Base-by-base conservation (phyloP, 1,139 yeast genomes). In the Meyerozyma elateridarum region DNA sequence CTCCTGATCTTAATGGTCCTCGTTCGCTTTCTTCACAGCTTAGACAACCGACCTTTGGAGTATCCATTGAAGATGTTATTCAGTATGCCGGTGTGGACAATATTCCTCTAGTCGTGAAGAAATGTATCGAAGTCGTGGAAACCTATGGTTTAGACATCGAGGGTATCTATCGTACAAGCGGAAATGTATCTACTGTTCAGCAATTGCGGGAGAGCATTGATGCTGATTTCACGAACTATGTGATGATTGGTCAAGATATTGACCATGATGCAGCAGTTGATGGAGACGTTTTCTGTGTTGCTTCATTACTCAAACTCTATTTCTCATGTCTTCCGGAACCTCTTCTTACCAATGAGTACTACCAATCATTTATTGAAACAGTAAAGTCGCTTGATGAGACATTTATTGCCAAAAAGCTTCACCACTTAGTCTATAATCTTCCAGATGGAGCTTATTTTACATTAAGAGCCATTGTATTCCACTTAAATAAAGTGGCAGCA, bases 371-470 rank as follows among this genome's bases (percentile, higher is more conserved):
- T 40, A 66, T 88, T 36, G 83, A 80, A 28, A 88, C 95, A 8
- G 82, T 88, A 17, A 78, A 82, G 48, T 61, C 69, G n/a, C 44
- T 48, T 30, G 72, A 68, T 45, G 72, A 65, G 42, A 54, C 61
- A n/a, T 64, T 52, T 34, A 77, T 87, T 30, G 73, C 73, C 34
- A 88, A 87, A 46, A 83, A 81, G 40, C 68, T 91, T 46, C 98
- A 91, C 56, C 87, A 87, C 32, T 73, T 85, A 37, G 85, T 91
- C 29, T 91, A 82, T 59, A 84, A 84, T 45, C 70, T 91, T 35
- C 96, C 97, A 0, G 98, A 91, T 57, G 93, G 95, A 1, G 88
- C 93, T 36, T 91, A 91, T 56, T 88, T 95, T 64, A 89, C 97
- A 0, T 68, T 91, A 45, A 67, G 97, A 46, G 77, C 87, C 24